Conservation (phyloP, 768 basidiomycete genomes). For the Obba rivulosa region DNA sequence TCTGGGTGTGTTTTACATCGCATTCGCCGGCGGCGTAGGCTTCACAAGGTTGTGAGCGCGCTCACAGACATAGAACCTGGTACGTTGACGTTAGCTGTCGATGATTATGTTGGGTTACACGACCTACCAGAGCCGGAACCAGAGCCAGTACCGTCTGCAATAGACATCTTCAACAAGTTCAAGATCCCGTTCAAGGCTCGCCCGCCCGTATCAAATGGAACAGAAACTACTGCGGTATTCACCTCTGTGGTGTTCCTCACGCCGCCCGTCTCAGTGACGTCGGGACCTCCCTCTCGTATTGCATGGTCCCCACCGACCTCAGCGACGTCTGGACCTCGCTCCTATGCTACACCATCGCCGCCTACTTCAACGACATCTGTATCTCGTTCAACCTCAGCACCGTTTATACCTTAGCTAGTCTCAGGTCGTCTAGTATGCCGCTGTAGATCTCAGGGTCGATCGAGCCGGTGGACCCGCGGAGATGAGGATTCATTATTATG, state of each 20-base stretch:
- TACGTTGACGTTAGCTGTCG: neutral
- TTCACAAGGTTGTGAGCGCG: neutral
- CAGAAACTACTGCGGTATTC: constrained; percentile 13
- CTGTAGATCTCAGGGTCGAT: too few species aligned
- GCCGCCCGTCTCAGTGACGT: constrained; percentile 14
- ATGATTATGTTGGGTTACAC: neutral
- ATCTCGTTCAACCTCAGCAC: too few species aligned
- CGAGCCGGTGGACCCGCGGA: too few species aligned
- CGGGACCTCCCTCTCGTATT: constrained; percentile 1
- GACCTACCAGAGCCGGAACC: neutral
- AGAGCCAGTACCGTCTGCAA: neutral
- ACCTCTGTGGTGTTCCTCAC: constrained; percentile 16
- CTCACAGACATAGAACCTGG: neutral
- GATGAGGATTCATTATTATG: too few species aligned
- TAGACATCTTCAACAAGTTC: neutral
- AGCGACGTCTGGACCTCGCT: too few species aligned
- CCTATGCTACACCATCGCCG: too few species aligned
- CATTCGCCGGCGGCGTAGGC: neutral
- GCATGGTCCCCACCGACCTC: too few species aligned
- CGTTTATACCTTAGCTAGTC: too few species aligned
- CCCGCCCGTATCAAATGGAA: neutral
- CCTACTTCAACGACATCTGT: too few species aligned
- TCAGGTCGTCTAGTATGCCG: too few species aligned
- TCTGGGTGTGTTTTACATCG: neutral
- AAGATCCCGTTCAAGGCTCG: neutral